Evolutionary conservation across 441 rosid species (phyloP).

Genomic region (Bruguiera hainesii): DNA sequence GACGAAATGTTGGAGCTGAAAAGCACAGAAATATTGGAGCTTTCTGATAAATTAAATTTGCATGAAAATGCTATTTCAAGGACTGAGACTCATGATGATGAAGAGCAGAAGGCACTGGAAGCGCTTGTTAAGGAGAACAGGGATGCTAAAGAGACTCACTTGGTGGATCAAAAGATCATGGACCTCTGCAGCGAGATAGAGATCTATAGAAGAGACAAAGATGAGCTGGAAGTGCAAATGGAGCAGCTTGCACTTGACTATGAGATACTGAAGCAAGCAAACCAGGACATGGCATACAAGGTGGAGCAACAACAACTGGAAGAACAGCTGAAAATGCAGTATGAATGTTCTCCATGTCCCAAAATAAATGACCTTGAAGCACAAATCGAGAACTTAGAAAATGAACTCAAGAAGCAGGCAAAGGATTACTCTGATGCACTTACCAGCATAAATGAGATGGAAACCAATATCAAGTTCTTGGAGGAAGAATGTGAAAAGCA

Average conservation of each 20-base stretch:
- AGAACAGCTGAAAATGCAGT: slow-evolving; percentile 72
- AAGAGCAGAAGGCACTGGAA: slow-evolving; percentile 85
- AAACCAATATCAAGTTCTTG: slow-evolving; percentile 44
- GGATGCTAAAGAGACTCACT: slow-evolving; percentile 52
- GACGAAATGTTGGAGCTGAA: slow-evolving; percentile 67
- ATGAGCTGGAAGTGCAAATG: slow-evolving; percentile 82
- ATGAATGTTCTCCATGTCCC: slow-evolving; percentile 54
- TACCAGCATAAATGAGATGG: slow-evolving; percentile 48
- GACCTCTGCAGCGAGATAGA: slow-evolving; percentile 74
- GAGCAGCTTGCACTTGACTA: slow-evolving; percentile 93
- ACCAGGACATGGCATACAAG: slow-evolving; percentile 56
- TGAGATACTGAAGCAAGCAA: slow-evolving; percentile 84
- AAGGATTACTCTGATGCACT: slow-evolving; percentile 43
- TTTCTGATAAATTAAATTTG: slow-evolving; percentile 31
- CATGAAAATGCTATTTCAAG: slow-evolving; percentile 27
- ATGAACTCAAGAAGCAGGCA: slow-evolving; percentile 49
- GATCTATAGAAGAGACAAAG: slow-evolving; percentile 69
- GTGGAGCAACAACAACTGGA: slow-evolving; percentile 79
- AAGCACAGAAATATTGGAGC: slow-evolving; percentile 30
- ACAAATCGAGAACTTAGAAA: slow-evolving; percentile 50
- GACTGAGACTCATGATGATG: slow-evolving; percentile 66
- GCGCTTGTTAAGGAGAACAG: slow-evolving; percentile 73
- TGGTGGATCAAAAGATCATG: slow-evolving; percentile 62
- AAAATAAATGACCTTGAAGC: slow-evolving; percentile 53
- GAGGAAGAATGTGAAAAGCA: slow-evolving; percentile 74